Conservation (phyloP, 1,284 basidiomycete genomes). For the Coniferiporia sulphurascens region DNA sequence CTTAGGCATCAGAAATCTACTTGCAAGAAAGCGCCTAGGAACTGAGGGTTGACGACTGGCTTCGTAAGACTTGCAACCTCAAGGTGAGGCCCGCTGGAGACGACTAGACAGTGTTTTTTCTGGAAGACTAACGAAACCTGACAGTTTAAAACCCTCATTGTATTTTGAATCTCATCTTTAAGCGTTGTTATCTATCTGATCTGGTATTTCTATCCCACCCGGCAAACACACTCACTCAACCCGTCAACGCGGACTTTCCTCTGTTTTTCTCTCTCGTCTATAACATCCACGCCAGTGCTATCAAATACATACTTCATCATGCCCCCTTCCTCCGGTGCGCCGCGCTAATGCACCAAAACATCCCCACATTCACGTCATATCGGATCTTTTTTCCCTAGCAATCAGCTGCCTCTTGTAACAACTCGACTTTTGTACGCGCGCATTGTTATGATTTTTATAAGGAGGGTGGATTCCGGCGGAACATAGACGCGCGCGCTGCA, state of each 20-base stretch:
- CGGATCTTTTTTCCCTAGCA: neutral
- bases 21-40: constrained; percentile 1
- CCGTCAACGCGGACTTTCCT: no score
- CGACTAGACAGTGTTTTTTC: neutral
- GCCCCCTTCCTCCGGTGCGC: neutral
- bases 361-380: neutral
- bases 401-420: neutral
- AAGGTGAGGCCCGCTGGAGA: neutral
- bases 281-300: no score
- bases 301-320: neutral
- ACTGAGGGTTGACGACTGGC: neutral
- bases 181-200: neutral
- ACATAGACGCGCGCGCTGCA: no score
- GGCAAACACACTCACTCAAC: no score
- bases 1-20: constrained; percentile 7
- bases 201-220: neutral
- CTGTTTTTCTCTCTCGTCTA: no score
- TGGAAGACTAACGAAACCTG: neutral
- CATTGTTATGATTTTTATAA: neutral
- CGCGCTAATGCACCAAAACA: neutral
- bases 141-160: neutral
- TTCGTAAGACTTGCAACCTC: neutral
- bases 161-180: neutral
- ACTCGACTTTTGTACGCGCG: neutral
- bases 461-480: no score